These are phyloP conservation scores for Perilla frutescens DNA, from an alignment of 257 asterid species.

Conservation along the genomic window DNA sequence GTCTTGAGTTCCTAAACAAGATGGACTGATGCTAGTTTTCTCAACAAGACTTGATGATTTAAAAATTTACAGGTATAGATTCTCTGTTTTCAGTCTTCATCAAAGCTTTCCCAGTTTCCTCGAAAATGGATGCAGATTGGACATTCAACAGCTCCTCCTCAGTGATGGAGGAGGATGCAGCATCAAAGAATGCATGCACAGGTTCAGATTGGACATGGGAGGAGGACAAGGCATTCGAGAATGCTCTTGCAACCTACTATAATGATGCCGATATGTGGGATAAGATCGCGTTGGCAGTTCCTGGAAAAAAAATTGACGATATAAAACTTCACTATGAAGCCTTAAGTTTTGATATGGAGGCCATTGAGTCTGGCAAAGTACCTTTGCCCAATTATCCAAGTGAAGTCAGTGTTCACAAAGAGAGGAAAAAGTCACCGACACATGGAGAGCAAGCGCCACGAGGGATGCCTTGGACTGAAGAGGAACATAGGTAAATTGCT, in stretches of 20 bases:
- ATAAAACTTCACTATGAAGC: conserved; percentile 43
- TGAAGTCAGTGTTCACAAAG: conserved; percentile 14
- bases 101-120: conserved; percentile 39
- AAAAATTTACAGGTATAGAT: conserved; percentile 1
- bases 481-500: conserved; percentile 51
- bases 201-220: conserved; percentile 46
- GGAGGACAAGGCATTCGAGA: conserved; percentile 54
- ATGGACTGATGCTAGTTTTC: conserved; percentile 11
- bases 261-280: conserved; percentile 36
- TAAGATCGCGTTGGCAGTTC: conserved; percentile 46
- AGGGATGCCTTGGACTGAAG: conserved; percentile 55
- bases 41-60: background rate
- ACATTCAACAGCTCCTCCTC: conserved; percentile 38
- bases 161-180: conserved; percentile 38
- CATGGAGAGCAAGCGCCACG: conserved; percentile 14
- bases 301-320: conserved; percentile 50
- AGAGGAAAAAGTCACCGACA: conserved; percentile 21
- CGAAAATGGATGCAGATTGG: conserved; percentile 40
- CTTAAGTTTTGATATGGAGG: conserved; percentile 41
- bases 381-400: conserved; percentile 43
- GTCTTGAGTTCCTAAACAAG: background rate
- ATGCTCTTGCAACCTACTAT: conserved; percentile 39
- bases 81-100: conserved; percentile 29
- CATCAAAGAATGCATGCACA: conserved; percentile 32
- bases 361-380: conserved; percentile 45